Conservation (phyloP, 305 asterid species). For the Fraxinus ornus region DNA sequence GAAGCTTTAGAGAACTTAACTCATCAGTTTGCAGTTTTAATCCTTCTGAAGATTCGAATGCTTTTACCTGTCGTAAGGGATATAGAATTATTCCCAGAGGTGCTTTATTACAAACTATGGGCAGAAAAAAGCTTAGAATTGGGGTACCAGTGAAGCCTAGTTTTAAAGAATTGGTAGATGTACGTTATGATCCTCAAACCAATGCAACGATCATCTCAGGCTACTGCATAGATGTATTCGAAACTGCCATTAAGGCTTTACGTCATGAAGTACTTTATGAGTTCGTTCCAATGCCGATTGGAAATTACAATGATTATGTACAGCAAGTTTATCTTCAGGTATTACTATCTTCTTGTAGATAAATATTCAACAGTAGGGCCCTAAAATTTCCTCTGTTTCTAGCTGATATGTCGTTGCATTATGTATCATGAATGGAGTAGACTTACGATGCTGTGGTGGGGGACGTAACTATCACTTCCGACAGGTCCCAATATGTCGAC, state of each 20-base stretch:
- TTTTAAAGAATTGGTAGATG: constrained; percentile 15
- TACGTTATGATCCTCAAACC: background rate
- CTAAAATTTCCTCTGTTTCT: background rate
- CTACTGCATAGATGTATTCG: background rate
- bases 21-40: background rate
- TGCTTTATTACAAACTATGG: background rate
- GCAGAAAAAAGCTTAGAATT: constrained; percentile 16
- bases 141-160: background rate
- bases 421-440: constrained; percentile 1
- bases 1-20: background rate
- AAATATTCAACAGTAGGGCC: background rate
- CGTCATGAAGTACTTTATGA: background rate
- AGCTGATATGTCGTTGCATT: background rate
- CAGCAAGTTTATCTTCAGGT: background rate
- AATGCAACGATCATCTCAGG: background rate
- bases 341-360: background rate
- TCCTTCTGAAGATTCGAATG: background rate
- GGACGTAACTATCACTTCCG: constrained; percentile 18
- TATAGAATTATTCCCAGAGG: background rate
- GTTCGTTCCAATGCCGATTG: background rate
- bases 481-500: constrained; percentile 20
- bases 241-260: background rate
- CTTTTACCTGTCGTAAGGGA: background rate
- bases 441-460: constrained; percentile 26
- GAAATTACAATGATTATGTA: background rate